Base-by-base conservation (phyloP, 257 asterid genomes). In the Solanum corneliomulleri region DNA sequence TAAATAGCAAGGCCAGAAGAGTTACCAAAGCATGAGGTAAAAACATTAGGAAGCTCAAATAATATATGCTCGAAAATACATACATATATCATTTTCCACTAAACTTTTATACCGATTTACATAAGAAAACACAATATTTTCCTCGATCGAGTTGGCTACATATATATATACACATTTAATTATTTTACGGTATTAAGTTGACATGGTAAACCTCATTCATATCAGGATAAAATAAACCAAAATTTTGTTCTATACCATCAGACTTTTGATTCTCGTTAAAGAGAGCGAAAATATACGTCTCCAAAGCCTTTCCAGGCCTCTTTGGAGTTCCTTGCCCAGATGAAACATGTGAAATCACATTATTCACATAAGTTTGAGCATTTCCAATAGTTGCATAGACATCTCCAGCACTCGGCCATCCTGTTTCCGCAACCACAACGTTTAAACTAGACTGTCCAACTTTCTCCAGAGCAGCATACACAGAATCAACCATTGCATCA, bases 371-470 rank as follows among this genome's bases (percentile, higher is more conserved):
- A 1, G 88, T 88, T 8, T n/a, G 62, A 2, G 94, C 96, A 69
- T 93, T 89, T 1, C 20, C 90, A 20, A 87, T 35, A 10, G 86
- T 90, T 18, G 93, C 91, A 11, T 71, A 91, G 0, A 29, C 76
- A 5, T 91, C 91, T 0, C 92, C 94, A 4, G 35, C 89, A 4
- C 90, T 91, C 11, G 95, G 97, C 97, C 97, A 94, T 2, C 97
- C 97, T 0, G 94, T 94, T 88, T 94, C 97, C 2, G 95, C 85
- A 5, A 93, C 93, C 9, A 94, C 91, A 1, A 93, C n/a, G 3
- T 76, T 68, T 0, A 91, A 84, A 1, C 33, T 27, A 0, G 74
- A 7, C 3, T 90, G 92, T 0, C 93, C 94, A 8, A 66, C 91
- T 21, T 87, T 93, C 78, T 92, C 97, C 4, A 87, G 14, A 6